These are phyloP conservation scores for Fistulina hepatica DNA, from an alignment of 1,284 basidiomycete species.

Conservation along the genomic window DNA sequence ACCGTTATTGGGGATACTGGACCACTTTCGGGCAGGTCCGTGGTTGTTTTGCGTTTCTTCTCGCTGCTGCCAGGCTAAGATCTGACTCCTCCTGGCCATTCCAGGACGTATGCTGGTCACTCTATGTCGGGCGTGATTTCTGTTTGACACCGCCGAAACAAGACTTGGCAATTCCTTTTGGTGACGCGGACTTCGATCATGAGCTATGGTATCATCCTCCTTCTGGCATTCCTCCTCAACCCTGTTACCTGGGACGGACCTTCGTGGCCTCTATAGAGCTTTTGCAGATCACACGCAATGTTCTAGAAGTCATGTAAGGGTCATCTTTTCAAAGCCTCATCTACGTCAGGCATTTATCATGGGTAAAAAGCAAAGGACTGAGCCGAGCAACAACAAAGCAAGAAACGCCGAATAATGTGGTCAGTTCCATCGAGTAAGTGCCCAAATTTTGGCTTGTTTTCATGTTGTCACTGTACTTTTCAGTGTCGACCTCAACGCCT, in stretches of 20 bases:
- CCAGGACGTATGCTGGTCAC: conserved; percentile 47
- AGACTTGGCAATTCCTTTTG: conserved; percentile 33
- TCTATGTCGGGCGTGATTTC: conserved; percentile 49
- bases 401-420: conserved; percentile 32
- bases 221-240: conserved; percentile 30
- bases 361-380: conserved; percentile 37
- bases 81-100: not conserved
- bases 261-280: conserved; percentile 45
- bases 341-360: conserved; percentile 15
- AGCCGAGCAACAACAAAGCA: conserved; percentile 28
- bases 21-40: conserved; percentile 29
- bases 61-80: conserved; percentile 23
- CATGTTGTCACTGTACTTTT: conserved; percentile 1
- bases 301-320: conserved; percentile 51
- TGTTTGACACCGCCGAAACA: conserved; percentile 31
- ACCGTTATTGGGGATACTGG: conserved; percentile 41
- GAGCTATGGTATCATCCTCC: conserved; percentile 33
- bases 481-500: conserved; percentile 48
- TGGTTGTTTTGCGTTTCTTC: conserved; percentile 22
- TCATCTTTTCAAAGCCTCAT: not conserved
- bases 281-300: conserved; percentile 40
- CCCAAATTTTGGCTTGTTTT: conserved; percentile 2
- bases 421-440: conserved; percentile 45
- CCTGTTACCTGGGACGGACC: conserved; percentile 37
- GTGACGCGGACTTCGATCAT: conserved; percentile 35